Conservation (phyloP, 345 rosid genomes). For the Murraya koenigii region DNA sequence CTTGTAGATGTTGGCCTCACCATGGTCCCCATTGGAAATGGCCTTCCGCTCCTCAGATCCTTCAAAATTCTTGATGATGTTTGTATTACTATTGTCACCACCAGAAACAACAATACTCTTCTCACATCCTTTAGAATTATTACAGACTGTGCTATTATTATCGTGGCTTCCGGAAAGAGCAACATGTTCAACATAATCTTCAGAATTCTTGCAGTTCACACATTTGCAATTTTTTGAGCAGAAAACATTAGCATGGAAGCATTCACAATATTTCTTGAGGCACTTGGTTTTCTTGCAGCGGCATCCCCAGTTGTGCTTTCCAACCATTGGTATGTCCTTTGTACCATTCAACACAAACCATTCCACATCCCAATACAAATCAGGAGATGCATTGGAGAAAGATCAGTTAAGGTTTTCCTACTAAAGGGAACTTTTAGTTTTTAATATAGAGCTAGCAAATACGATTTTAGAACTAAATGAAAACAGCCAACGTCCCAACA, state of each 20-base stretch:
- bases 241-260: constrained; percentile 48
- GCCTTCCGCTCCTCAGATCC: constrained; percentile 38
- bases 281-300: constrained; percentile 51
- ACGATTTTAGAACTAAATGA: neutral
- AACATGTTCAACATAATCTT: constrained; percentile 17
- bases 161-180: neutral
- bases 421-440: neutral
- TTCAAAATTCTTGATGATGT: constrained; percentile 20
- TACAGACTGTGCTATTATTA: neutral
- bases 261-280: constrained; percentile 58
- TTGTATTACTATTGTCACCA: constrained; percentile 1
- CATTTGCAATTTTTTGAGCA: constrained; percentile 60
- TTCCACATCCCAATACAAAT: neutral
- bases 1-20: constrained; percentile 3
- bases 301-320: constrained; percentile 48
- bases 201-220: constrained; percentile 39
- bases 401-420: neutral
- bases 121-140: constrained; percentile 20
- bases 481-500: neutral
- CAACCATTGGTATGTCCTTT: constrained; percentile 21
- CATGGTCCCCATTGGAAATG: constrained; percentile 26
- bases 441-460: neutral
- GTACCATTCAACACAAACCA: constrained; percentile 28
- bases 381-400: neutral
- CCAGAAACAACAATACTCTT: constrained; percentile 12